phyloP scores from a whole-genome alignment of 1,139 yeast species.

The Lodderomyces jiufengensis region DNA sequence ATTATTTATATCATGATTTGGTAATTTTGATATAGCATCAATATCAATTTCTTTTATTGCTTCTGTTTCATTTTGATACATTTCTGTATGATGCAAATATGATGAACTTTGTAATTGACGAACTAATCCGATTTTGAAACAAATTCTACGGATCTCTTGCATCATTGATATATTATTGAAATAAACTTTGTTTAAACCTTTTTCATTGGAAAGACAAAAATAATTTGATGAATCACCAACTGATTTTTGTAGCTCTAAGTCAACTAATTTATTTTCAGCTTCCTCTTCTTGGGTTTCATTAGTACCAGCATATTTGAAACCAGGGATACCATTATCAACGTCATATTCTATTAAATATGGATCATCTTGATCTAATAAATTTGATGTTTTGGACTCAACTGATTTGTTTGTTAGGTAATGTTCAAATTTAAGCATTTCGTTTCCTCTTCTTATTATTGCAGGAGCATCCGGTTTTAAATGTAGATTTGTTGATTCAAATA shows the following conservation, averaged over 20 bases:
- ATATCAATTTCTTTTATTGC: constrained; percentile 64
- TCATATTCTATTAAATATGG: constrained; percentile 82
- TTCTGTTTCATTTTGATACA: constrained; percentile 67
- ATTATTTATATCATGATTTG: constrained; percentile 58
- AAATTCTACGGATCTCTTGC: constrained; percentile 82
- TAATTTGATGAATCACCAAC: constrained; percentile 28
- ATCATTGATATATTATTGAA: constrained; percentile 69
- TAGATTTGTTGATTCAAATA: constrained; percentile 57
- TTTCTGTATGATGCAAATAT: constrained; percentile 69
- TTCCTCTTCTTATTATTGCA: constrained; percentile 61
- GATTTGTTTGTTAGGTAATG: constrained; percentile 44
- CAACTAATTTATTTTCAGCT: constrained; percentile 49
- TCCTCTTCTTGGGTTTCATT: constrained; percentile 44
- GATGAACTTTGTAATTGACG: constrained; percentile 89
- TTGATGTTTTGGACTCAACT: constrained; percentile 36
- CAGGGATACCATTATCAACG: constrained; percentile 76
- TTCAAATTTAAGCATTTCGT: constrained; percentile 55
- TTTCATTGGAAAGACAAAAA: constrained; percentile 35
- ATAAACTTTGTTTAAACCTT: constrained; percentile 61
- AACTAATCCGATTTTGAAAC: constrained; percentile 84
- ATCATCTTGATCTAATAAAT: constrained; percentile 56
- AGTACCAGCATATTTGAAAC: constrained; percentile 50
- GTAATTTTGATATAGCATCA: constrained; percentile 73
- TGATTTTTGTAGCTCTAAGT: constrained; percentile 30
- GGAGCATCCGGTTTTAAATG: constrained; percentile 62